Conservation (phyloP, 306 rosid species). For the Ceratonia siliqua region DNA sequence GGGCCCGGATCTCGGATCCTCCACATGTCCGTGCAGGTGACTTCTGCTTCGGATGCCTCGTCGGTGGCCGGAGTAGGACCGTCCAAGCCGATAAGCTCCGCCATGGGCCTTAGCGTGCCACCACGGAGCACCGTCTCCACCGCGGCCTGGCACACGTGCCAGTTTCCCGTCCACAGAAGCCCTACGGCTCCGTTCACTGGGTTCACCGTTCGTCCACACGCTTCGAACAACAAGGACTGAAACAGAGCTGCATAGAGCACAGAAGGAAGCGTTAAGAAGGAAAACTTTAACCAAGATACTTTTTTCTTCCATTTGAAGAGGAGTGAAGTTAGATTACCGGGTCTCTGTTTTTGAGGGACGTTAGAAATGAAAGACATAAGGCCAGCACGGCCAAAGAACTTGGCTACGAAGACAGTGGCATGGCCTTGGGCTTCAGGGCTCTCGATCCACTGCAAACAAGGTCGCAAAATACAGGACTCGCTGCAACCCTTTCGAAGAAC, state of each 20-base stretch:
- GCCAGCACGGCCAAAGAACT: constrained; percentile 98
- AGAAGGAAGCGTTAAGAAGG: neutral
- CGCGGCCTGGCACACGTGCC: constrained; percentile 90
- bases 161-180: constrained; percentile 86
- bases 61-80: constrained; percentile 46
- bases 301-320: neutral
- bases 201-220: constrained; percentile 85
- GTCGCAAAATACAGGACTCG: constrained; percentile 77
- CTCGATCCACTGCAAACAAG: constrained; percentile 92
- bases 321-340: constrained; percentile 46
- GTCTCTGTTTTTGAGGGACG: constrained; percentile 81
- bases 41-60: constrained; percentile 64
- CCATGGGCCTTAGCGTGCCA: constrained; percentile 60
- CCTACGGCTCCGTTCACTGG: constrained; percentile 94
- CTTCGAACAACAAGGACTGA: constrained; percentile 83
- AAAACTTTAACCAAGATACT: neutral
- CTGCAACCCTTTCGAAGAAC: constrained; percentile 99
- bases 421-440: constrained; percentile 86
- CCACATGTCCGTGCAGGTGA: constrained; percentile 50
- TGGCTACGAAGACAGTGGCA: constrained; percentile 95
- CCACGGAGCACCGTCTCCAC: constrained; percentile 87
- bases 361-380: constrained; percentile 94
- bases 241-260: constrained; percentile 58
- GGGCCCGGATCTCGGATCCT: constrained; percentile 54
- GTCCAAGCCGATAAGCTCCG: constrained; percentile 45